Base-by-base conservation (phyloP, 208 protist genomes). In the Herpetomonas muscarum region DNA sequence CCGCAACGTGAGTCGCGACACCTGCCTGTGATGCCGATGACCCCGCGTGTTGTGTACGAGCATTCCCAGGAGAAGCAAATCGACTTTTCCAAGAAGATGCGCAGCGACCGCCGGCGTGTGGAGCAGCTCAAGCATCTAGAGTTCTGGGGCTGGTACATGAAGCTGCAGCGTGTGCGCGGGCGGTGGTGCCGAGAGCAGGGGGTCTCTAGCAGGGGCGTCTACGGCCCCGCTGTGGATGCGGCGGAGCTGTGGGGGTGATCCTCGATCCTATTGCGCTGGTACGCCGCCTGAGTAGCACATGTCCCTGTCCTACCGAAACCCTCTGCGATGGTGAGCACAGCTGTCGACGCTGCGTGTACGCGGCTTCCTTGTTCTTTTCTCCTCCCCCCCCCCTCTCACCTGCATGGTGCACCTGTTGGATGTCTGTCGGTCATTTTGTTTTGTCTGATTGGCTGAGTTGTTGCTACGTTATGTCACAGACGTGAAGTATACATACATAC, bases 61-160 rank as follows among this genome's bases (percentile, higher is more conserved):
- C 85, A 93, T 45, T 61, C 74, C 3, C 77, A 83, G 65, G 90
- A 96, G 49, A 92, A 93, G 69, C 61, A 68, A 19, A 92, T 92
- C 36, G 81, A 93, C 46, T 87, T 85, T 57, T 48, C 59, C 10
- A 90, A 90, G 62, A 83, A 88, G 66, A 83, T 91, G 68, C 80
- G 74, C 36, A 63, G 62, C 19, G 90, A 96, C 55, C 67, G 85
- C 15, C 68, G 85, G 15, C 74, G 77, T 19, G 68, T 92, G 0
- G 74, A 90, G 67, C 46, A 91, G 54, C 60, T 93, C 28, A 84
- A 87, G 48, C 78, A 73, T 31, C 59, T 78, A 51, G 87, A 96
- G 61, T 96, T 94, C 61, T 94, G 87, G 85, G 81, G 79, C 6
- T 96, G 87, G 85, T 96, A 94, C 70, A 93, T 81, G 74, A 94